A percentile compares a stretch with the other conserved stretches of the same genome.
Conservation (phyloP, 208 protist genomes). For the Leptomonas seymouri region DNA sequence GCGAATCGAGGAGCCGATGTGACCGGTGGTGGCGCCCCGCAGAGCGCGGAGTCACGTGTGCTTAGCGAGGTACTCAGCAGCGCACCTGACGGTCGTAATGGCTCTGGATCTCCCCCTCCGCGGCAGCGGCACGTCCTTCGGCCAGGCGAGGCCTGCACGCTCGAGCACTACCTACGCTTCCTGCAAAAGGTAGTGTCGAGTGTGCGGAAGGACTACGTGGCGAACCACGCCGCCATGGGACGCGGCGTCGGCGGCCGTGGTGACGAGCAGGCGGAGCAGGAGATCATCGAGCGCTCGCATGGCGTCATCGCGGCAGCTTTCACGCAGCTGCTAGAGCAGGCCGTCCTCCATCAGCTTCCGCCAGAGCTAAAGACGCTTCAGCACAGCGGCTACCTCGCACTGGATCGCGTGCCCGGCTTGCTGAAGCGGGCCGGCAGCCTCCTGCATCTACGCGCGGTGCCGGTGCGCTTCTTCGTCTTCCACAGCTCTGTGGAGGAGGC, state of each 20-base stretch:
- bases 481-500: slow-evolving; percentile 65
- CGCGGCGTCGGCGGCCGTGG: slow-evolving; percentile 31
- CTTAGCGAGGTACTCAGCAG: slow-evolving; percentile 28
- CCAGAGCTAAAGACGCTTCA: slow-evolving; percentile 53
- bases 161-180: slow-evolving; percentile 77
- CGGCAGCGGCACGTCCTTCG: slow-evolving; percentile 31
- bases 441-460: slow-evolving; percentile 67
- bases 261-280: slow-evolving; percentile 63
- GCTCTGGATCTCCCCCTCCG: not conserved
- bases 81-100: slow-evolving; percentile 2
- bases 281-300: slow-evolving; percentile 66
- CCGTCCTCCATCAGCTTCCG: slow-evolving; percentile 49
- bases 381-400: slow-evolving; percentile 69
- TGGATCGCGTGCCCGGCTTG: slow-evolving; percentile 69
- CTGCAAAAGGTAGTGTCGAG: slow-evolving; percentile 64
- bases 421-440: slow-evolving; percentile 56
- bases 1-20: slow-evolving; percentile 10
- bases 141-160: slow-evolving; percentile 73
- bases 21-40: slow-evolving; percentile 9
- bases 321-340: slow-evolving; percentile 62
- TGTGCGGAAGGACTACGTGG: slow-evolving; percentile 63
- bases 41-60: slow-evolving; percentile 25
- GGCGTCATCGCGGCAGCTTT: slow-evolving; percentile 69
- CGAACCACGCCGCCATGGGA: slow-evolving; percentile 25
- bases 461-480: slow-evolving; percentile 83